Evolutionary conservation across 495 filamentous ascomycete genomes (phyloP), one percentile per base, ranked within the genome.

Genomic region (Geopyxis carbonaria): DNA sequence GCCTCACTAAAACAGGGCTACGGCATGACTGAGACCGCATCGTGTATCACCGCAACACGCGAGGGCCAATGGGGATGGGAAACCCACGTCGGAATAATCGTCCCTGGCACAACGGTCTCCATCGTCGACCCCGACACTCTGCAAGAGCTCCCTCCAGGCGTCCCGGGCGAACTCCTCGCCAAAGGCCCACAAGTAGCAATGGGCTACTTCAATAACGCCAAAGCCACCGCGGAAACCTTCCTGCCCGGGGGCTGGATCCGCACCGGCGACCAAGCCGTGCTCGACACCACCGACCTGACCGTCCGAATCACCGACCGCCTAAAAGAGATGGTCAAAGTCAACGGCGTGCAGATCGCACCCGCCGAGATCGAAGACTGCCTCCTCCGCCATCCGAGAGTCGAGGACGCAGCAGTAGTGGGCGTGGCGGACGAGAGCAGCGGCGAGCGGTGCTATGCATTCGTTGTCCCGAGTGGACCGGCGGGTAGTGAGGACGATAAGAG

Each of bases 1-100:
- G n/a, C n/a, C n/a, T n/a, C n/a, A n/a, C 78, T 72, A 37, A 82
- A 87, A 50, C 83, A 91, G 51, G 83, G 79, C 0, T 91, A 80
- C 75, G 83, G 83, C 4, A 80, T 86, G 74, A 86, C 80, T 0
- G 79, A 85, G 48, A 70, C 66, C 9, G 61, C 10, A n/a, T n/a
- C n/a, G n/a, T n/a, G n/a, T n/a, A n/a, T n/a, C n/a, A n/a, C n/a
- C n/a, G n/a, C n/a, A n/a, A n/a, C n/a, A n/a, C n/a, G n/a, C n/a
- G n/a, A n/a, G n/a, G n/a, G n/a, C n/a, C n/a, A n/a, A n/a, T n/a
- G n/a, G n/a, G n/a, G n/a, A n/a, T n/a, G n/a, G n/a, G n/a, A n/a
- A n/a, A n/a, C n/a, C n/a, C n/a, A n/a, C n/a, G n/a, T n/a, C n/a
- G n/a, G n/a, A n/a, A n/a, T n/a, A n/a, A n/a, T n/a, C n/a, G n/a